These are phyloP conservation scores for Gossypium ekmanianum DNA, from an alignment of 345 rosid genomes.

Conservation along the genomic window DNA sequence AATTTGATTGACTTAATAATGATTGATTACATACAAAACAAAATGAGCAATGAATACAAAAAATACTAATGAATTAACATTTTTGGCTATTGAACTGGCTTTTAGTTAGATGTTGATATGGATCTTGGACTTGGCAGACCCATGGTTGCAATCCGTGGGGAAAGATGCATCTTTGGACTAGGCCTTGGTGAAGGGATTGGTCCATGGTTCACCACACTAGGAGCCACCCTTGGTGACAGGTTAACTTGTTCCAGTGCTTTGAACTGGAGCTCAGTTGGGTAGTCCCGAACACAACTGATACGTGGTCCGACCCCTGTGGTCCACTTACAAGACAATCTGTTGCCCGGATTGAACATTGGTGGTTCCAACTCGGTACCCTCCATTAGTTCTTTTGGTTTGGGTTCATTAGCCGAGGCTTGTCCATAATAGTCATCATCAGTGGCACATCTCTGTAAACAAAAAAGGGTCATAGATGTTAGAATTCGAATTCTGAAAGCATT, in stretches of 20 bases:
- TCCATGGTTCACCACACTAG: slow-evolving; percentile 35
- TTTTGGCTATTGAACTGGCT: not conserved
- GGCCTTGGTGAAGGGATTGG: slow-evolving; percentile 94
- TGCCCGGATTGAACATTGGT: slow-evolving; percentile 20
- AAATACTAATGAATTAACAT: not conserved
- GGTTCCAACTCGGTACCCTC: not conserved
- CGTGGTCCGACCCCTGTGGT: slow-evolving; percentile 71
- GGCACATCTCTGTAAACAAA: slow-evolving; percentile 46
- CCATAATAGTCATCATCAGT: slow-evolving; percentile 54
- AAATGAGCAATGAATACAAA: slow-evolving; percentile 4
- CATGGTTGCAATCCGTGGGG: slow-evolving; percentile 74
- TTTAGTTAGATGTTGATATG: not conserved
- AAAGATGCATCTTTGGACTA: slow-evolving; percentile 62
- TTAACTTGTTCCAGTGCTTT: slow-evolving; percentile 79
- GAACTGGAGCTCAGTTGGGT: slow-evolving; percentile 58
- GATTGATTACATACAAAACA: not conserved
- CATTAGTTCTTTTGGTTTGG: not conserved
- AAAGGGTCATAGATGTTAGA: not conserved
- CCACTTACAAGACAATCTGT: slow-evolving; percentile 66
- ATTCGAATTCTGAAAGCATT: not conserved
- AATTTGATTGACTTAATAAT: not conserved
- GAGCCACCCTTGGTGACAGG: slow-evolving; percentile 62
- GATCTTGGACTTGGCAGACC: slow-evolving; percentile 35
- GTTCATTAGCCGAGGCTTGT: slow-evolving; percentile 15
- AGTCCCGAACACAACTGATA: slow-evolving; percentile 86